phyloP scores from a whole-genome alignment of 768 basidiomycete genomes.

The Candolleomyces aberdarensis region DNA sequence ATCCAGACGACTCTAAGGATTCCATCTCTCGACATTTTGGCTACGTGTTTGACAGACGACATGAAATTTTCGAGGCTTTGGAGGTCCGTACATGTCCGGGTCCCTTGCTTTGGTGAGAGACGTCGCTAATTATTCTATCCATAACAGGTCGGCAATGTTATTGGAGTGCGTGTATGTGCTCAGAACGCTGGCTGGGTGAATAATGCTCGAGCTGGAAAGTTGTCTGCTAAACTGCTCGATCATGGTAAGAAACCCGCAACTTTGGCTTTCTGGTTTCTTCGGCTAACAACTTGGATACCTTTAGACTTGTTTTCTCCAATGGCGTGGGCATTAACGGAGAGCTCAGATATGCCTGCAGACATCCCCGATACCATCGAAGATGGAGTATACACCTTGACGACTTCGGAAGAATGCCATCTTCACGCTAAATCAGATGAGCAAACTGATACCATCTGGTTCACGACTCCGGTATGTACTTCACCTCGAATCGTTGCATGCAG shows the following conservation, averaged over 20 bases:
- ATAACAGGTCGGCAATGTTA: slow-evolving; percentile 17
- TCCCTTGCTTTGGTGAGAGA: neutral
- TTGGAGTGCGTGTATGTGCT: slow-evolving; percentile 19
- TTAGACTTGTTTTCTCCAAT: slow-evolving; percentile 17
- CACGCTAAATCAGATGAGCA: slow-evolving; percentile 11
- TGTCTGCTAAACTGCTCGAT: slow-evolving; percentile 16
- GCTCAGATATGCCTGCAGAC: slow-evolving; percentile 11
- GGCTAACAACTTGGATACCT: neutral
- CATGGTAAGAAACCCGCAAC: slow-evolving; percentile 18
- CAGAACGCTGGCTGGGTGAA: slow-evolving; percentile 17
- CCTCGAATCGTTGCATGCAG: neutral
- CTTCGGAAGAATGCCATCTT: slow-evolving; percentile 13
- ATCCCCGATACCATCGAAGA: slow-evolving; percentile 16
- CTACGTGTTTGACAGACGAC: slow-evolving; percentile 17
- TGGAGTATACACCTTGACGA: slow-evolving; percentile 18
- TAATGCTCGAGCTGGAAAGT: slow-evolving; percentile 13
- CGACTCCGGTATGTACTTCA: slow-evolving; percentile 17
- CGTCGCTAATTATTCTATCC: neutral
- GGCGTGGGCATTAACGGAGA: slow-evolving; percentile 14
- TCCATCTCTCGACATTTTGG: slow-evolving; percentile 15
- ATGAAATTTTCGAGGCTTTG: slow-evolving; percentile 16
- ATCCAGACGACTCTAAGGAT: slow-evolving; percentile 10
- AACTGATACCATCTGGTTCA: slow-evolving; percentile 20
- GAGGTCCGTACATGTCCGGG: slow-evolving; percentile 10
- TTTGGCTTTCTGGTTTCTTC: neutral